Evolutionary conservation across 768 basidiomycete genomes (phyloP).

Genomic region (Lactarius akahatsu): DNA sequence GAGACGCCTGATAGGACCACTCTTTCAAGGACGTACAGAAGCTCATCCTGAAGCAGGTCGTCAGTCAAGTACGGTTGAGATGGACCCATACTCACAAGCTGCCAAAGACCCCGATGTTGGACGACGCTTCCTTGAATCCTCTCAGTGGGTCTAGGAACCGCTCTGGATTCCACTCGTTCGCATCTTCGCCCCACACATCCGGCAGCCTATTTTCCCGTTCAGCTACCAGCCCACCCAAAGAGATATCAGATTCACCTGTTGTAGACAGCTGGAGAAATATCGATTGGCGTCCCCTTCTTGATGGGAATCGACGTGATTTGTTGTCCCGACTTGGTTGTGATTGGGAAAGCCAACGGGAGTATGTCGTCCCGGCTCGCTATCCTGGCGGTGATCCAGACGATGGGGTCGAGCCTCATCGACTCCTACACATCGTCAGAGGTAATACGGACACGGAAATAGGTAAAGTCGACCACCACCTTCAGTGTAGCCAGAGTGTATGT

Average conservation of each 20-base stretch:
- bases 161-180: conserved; percentile 13
- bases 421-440: neutral
- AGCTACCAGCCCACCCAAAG: neutral
- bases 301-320: conserved; percentile 11
- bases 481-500: neutral
- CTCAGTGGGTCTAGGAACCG: conserved; percentile 12
- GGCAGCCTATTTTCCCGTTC: neutral
- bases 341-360: conserved; percentile 13
- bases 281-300: conserved; percentile 11
- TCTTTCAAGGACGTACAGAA: conserved; percentile 10
- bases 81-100: neutral
- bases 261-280: neutral
- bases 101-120: conserved; percentile 6
- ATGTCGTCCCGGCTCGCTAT: conserved; percentile 8
- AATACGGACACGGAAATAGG: neutral
- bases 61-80: neutral
- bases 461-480: conserved; percentile 14
- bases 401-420: conserved; percentile 6
- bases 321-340: conserved; percentile 17
- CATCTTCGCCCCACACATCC: conserved; percentile 18
- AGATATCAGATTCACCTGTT: conserved; percentile 6
- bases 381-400: neutral
- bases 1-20: neutral
- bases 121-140: neutral
- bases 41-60: conserved; percentile 1